phyloP scores from a whole-genome alignment of 495 filamentous ascomycete genomes.

The Penicillium atrosanguineum region DNA sequence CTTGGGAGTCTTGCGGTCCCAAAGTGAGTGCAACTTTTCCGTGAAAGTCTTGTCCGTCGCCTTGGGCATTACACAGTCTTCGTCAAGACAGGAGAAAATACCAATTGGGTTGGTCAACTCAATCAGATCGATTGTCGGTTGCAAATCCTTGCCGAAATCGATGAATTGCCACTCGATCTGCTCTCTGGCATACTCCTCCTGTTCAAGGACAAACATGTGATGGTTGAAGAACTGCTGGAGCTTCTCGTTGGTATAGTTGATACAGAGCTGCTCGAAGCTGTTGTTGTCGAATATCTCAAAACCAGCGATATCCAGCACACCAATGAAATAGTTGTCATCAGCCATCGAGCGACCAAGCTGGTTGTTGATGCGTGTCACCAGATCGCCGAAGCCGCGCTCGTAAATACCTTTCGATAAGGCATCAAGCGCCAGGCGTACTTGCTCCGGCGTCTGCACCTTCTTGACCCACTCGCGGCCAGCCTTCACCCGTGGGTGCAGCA shows the following conservation, averaged over 20 bases:
- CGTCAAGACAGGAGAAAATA: conserved; percentile 97
- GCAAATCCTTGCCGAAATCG: conserved; percentile 95
- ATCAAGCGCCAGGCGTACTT: conserved; percentile 86
- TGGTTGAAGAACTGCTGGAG: conserved; percentile 99
- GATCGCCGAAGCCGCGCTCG: conserved; percentile 89
- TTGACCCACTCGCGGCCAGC: conserved; percentile 98
- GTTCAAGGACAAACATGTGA: conserved; percentile 99
- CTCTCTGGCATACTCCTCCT: conserved; percentile 97
- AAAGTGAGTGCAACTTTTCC: conserved; percentile 92
- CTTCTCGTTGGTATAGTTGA: conserved; percentile 99
- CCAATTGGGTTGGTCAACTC: conserved; percentile 95
- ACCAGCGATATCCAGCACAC: conserved; percentile 97
- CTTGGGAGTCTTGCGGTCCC: conserved; percentile 94
- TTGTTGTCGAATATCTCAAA: conserved; percentile 99
- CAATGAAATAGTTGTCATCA: conserved; percentile 93
- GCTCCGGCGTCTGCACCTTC: conserved; percentile 95
- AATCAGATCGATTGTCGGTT: conserved; percentile 97
- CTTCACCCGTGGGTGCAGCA: conserved; percentile 90
- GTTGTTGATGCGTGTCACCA: conserved; percentile 87
- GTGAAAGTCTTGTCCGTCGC: conserved; percentile 96
- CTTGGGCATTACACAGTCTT: conserved; percentile 99
- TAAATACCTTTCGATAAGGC: conserved; percentile 97
- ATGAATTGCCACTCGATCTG: conserved; percentile 99
- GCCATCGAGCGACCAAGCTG: conserved; percentile 81
- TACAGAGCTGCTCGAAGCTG: conserved; percentile 98